Evolutionary conservation across 1,284 basidiomycete species (phyloP).

Genomic region (Ganoderma sp.): DNA sequence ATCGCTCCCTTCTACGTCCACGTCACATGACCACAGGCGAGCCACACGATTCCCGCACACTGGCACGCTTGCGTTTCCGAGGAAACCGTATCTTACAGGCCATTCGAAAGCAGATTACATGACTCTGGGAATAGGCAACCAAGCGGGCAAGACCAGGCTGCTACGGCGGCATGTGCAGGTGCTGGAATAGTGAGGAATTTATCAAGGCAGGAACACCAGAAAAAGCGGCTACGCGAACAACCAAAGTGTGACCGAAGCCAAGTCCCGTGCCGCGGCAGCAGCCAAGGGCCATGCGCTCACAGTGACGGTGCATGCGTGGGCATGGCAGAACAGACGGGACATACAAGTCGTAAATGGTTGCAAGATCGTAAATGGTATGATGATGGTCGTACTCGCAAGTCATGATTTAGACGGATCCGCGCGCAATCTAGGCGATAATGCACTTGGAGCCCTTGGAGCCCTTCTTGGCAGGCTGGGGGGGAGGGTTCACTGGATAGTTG

Average conservation of each 20-base stretch:
- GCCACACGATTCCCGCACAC: conserved; percentile 8
- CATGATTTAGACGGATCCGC: conserved; percentile 28
- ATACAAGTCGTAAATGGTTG: conserved; percentile 44
- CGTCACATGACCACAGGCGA: conserved; percentile 25
- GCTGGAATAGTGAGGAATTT: conserved; percentile 27
- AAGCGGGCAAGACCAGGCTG: conserved; percentile 14
- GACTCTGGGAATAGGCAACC: conserved; percentile 22
- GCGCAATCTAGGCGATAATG: conserved; percentile 66
- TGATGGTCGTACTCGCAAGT: conserved; percentile 35
- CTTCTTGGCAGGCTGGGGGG: conserved; percentile 59
- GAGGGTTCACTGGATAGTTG: conserved; percentile 69
- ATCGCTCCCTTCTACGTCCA: not conserved
- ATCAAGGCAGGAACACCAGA: conserved; percentile 29
- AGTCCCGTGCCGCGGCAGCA: conserved; percentile 24
- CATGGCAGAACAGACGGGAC: conserved; percentile 26
- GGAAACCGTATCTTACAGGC: conserved; percentile 25
- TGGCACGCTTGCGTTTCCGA: conserved; percentile 8
- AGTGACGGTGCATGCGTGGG: conserved; percentile 25
- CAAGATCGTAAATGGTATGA: conserved; percentile 45
- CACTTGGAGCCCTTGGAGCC: conserved; percentile 54
- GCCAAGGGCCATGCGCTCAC: conserved; percentile 31
- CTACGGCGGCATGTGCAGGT: conserved; percentile 26
- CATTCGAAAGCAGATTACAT: conserved; percentile 25
- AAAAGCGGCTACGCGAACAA: conserved; percentile 24
- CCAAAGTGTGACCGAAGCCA: conserved; percentile 23